Conservation (phyloP, 352 stramenopile genomes). For the Phytophthora hibernalis region DNA sequence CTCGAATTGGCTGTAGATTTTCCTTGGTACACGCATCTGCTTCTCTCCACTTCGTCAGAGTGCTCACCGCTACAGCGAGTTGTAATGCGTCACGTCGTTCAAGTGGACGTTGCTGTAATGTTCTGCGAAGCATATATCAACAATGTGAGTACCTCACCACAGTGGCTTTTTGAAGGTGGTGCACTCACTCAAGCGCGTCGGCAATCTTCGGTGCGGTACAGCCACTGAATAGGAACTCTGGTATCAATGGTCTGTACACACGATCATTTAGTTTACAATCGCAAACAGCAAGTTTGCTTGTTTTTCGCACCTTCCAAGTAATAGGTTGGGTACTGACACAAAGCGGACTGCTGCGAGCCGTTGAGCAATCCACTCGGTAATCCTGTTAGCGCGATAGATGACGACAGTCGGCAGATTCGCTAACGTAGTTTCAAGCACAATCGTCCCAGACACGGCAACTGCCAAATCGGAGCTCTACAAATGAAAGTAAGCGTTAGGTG, state of each 20-base stretch:
- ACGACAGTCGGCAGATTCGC: slow-evolving; percentile 65
- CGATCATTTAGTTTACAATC: neutral
- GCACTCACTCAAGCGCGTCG: slow-evolving; percentile 32
- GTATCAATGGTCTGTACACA: slow-evolving; percentile 46
- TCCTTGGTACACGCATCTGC: neutral
- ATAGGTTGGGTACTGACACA: slow-evolving; percentile 79
- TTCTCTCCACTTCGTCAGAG: slow-evolving; percentile 38
- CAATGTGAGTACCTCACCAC: neutral
- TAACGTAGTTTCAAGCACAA: slow-evolving; percentile 71
- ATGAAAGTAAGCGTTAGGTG: neutral
- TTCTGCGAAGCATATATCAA: slow-evolving; percentile 19
- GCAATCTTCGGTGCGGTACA: slow-evolving; percentile 57
- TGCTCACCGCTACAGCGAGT: slow-evolving; percentile 42
- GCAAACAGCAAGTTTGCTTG: neutral
- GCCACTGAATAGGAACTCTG: slow-evolving; percentile 71
- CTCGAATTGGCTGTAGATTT: slow-evolving; percentile 32
- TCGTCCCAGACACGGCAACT: slow-evolving; percentile 74
- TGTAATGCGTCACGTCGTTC: slow-evolving; percentile 16
- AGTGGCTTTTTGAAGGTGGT: neutral
- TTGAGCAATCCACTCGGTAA: slow-evolving; percentile 67
- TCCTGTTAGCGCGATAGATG: slow-evolving; percentile 71
- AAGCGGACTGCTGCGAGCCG: slow-evolving; percentile 65
- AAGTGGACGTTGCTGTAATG: slow-evolving; percentile 6
- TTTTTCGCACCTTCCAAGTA: slow-evolving; percentile 56
- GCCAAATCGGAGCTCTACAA: slow-evolving; percentile 54